Evolutionary conservation across 352 stramenopile species (phyloP), one percentile per base, ranked within the genome.

Genomic region (Blastocystis sp.): DNA sequence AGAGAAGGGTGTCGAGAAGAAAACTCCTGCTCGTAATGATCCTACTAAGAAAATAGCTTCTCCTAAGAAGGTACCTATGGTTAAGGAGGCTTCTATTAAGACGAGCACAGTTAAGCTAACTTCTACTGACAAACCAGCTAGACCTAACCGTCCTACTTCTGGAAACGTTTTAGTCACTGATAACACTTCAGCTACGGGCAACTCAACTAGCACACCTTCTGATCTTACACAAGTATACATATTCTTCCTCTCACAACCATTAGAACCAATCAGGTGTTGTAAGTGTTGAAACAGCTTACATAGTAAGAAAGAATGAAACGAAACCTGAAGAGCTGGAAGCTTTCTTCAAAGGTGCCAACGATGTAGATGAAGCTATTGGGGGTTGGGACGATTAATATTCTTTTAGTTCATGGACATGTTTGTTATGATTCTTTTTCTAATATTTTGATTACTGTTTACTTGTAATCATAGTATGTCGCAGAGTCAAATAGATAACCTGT

Each of bases 341-440:
- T 15, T 84, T 64, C 27, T 84, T 84, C 17, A 53, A 66, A 57
- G 59, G 53, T 19, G 33, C 15, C 6, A 42, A 11, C 27, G 56
- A 64, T 48, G 48, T n/a, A 40, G 48, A 84, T 1, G 30, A 48
- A 30, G 73, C 64, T 24, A 9, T 84, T 4, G 73, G 59, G 48
- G 73, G 73, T 35, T 84, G 73, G 73, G 73, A 84, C 59, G 27
- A 84, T 17, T 53, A 33, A 76, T 54, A 19, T 62, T 76, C 64
- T 56, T 76, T 76, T 76, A 62, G 64, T 76, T 76, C 33, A 27
- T 76, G 44, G 15, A 51, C 42, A 6, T 76, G 24, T 76, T 48
- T 76, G 64, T 76, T 37, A 33, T 62, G 27, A 62, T 48, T 48
- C 40, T 75, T 75, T 75, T 40, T 75, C 9, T 24, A 44, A n/a